These are phyloP conservation scores for Orbilia blumenaviensis DNA, from an alignment of 2,329 filamentous ascomycete species.

Conservation along the genomic window DNA sequence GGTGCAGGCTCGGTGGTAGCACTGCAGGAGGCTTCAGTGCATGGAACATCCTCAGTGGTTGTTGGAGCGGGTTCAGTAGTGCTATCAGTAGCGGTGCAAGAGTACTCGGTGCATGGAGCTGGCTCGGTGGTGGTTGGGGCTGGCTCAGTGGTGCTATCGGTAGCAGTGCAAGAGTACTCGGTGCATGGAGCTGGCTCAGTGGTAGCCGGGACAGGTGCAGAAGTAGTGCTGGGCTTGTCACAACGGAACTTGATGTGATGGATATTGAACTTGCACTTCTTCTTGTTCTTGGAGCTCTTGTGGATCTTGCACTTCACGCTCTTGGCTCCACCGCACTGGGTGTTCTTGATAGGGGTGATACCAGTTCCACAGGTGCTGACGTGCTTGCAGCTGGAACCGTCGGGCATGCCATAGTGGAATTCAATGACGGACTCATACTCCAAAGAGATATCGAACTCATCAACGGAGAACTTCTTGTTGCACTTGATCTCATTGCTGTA, in stretches of 20 bases:
- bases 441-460: conserved; percentile 62
- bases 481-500: conserved; percentile 63
- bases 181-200: conserved; percentile 18
- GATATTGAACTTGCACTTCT: conserved; percentile 56
- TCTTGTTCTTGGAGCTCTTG: conserved; percentile 49
- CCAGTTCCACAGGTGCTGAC: conserved; percentile 72
- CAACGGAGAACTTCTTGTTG: conserved; percentile 69
- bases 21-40: conserved; percentile 8
- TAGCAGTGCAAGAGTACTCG: conserved; percentile 9
- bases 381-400: conserved; percentile 83
- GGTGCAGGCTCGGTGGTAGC: neutral
- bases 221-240: conserved; percentile 12
- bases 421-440: conserved; percentile 79
- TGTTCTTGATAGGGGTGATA: conserved; percentile 79
- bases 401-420: conserved; percentile 87
- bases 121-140: conserved; percentile 10
- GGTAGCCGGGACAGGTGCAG: conserved; percentile 13
- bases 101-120: conserved; percentile 15
- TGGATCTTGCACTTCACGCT: conserved; percentile 72
- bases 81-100: conserved; percentile 24
- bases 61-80: neutral
- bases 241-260: conserved; percentile 57
- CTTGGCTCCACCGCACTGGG: conserved; percentile 89
- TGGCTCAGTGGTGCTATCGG: conserved; percentile 26
- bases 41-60: neutral